Percentiles rank a stretch among this genome's conserved stretches.
Evolutionary conservation across 805 yeast genomes (phyloP).

Genomic region (Pichia nanzhaoensis): DNA sequence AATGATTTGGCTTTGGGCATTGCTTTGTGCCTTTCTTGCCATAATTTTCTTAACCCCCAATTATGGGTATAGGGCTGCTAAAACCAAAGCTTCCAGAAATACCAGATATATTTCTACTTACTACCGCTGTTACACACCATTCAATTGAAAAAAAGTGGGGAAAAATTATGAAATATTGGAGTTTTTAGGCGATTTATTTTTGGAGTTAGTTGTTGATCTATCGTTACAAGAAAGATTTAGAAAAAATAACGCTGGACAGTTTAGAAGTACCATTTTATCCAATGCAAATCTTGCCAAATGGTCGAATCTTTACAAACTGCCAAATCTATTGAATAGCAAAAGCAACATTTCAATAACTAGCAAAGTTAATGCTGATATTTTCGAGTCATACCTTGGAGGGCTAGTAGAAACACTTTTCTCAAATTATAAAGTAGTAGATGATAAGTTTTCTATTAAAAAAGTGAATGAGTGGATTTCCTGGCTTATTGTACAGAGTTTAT

Average conservation of each 20-base stretch:
- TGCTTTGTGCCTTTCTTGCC: too few species aligned
- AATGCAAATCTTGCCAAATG: not conserved
- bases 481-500: not conserved
- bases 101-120: not conserved
- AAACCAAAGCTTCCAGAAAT: not conserved
- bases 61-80: not conserved
- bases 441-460: not conserved
- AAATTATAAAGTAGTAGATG: too few species aligned
- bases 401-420: not conserved
- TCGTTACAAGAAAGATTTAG: not conserved
- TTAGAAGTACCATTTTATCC: not conserved
- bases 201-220: not conserved
- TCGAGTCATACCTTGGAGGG: slow-evolving; percentile 3
- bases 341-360: too few species aligned
- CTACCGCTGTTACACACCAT: not conserved
- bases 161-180: slow-evolving; percentile 4
- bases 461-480: not conserved
- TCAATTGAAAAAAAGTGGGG: not conserved
- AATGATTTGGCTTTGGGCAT: too few species aligned
- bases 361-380: slow-evolving; percentile 2
- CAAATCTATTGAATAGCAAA: not conserved
- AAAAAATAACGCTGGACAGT: not conserved
- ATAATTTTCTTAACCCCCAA: not conserved
- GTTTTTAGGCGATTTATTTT: slow-evolving; percentile 6
- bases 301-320: not conserved